phyloP scores from a whole-genome alignment of 257 asterid species.

The Leonotis leonurus region DNA sequence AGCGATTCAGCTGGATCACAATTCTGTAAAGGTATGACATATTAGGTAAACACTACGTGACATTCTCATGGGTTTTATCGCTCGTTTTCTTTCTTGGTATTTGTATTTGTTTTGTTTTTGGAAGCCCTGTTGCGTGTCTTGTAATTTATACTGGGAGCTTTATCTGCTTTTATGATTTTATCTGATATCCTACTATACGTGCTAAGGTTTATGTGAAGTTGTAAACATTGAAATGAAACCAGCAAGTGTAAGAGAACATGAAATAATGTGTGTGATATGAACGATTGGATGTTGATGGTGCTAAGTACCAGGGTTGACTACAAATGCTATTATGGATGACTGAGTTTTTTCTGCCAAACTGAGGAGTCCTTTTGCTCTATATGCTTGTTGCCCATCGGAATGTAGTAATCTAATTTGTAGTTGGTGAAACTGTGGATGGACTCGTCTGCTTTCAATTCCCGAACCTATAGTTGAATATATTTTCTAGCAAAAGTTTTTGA shows the following conservation, averaged over 20 bases:
- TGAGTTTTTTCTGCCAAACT: background rate
- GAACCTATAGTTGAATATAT: background rate
- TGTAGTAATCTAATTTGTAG: background rate
- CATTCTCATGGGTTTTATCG: background rate
- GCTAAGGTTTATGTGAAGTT: background rate
- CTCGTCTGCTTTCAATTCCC: background rate
- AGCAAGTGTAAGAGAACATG: background rate
- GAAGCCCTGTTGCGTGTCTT: background rate
- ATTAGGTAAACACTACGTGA: background rate
- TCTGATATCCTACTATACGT: background rate
- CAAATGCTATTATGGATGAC: no score
- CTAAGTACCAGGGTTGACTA: no score
- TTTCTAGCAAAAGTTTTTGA: background rate
- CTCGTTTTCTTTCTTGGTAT: background rate
- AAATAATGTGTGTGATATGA: background rate
- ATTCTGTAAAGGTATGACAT: conserved; percentile 44
- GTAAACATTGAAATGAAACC: background rate
- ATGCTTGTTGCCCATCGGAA: background rate
- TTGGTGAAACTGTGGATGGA: conserved; percentile 2
- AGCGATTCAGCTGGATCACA: conserved; percentile 57
- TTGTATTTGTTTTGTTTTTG: background rate
- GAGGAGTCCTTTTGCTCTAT: background rate
- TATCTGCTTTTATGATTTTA: no score
- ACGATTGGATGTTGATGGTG: conserved; percentile 11
- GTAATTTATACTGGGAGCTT: background rate